Evolutionary conservation across 2,329 filamentous ascomycete genomes (phyloP), one percentile per base, ranked within the genome.

Genomic region (Emergomyces orientalis): DNA sequence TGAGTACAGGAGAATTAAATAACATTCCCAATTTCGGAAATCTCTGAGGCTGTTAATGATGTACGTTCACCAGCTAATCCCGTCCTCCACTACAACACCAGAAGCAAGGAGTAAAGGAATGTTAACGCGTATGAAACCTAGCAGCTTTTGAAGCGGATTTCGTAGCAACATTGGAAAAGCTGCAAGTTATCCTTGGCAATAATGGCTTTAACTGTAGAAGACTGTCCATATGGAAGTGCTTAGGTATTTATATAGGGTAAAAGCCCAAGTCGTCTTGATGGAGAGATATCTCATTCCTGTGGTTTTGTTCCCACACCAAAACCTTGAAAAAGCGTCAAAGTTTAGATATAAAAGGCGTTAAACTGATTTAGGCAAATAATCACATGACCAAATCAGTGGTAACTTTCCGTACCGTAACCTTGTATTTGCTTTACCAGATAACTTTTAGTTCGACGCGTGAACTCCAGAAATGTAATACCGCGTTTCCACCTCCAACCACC

Each of bases 381-480:
- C 52, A 55, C 52, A 37, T 55, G 52, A 55, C 27, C 27, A n/a
- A 1, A 19, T 0, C 17, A 4, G 25, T 32, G 22, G 56, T 59
- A 59, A 59, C 13, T 59, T 59, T 59, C 32, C 17, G 25, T 45
- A 45, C 56, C 41, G 39, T 45, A 59, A 45, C 25, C 14, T 41
- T 59, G 56, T 59, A 59, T 45, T n/a, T 13, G 39, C 22, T 25
- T 17, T 59, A 45, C 39, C 37, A 6, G 22, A 45, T 17, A 47
- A 56, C 52, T 14, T 59, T 30, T 59, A 59, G 56, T 45, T 30
- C 14, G 56, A 59, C 56, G 56, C 56, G 56, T 59, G 39, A 39
- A 56, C 7, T 22, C 32, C 34, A 37, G 34, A 17, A 43, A 25
- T 19, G 6, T 13, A 43, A 59, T 49, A 49, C 45, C 58, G 58